Conservation (phyloP, 192 early-diverging fungal species). For the Allomyces macrogynus region DNA sequence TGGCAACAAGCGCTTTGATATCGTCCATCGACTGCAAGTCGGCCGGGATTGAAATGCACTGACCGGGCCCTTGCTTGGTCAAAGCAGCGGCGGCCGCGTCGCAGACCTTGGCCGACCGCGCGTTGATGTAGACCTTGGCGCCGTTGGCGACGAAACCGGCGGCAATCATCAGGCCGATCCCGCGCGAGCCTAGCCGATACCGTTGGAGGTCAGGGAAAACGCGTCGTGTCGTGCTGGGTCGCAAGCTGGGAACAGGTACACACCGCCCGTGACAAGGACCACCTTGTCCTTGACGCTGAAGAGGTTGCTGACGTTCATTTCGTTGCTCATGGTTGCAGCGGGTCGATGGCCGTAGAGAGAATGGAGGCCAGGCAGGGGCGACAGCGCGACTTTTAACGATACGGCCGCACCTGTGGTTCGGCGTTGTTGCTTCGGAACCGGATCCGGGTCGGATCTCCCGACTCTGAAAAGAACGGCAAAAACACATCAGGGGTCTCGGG, state of each 20-base stretch:
- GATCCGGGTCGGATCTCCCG: too few relatives aligned
- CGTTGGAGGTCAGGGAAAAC: conserved; percentile 4
- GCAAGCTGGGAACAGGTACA: conserved; percentile 6
- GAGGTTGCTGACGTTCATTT: conserved; percentile 8
- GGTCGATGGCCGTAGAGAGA: too few relatives aligned
- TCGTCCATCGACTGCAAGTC: conserved; percentile 43
- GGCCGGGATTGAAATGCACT: conserved; percentile 49
- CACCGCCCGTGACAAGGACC: conserved; percentile 61
- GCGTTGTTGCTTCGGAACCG: too few relatives aligned
- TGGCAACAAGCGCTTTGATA: conserved; percentile 26
- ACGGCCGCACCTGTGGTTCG: too few relatives aligned
- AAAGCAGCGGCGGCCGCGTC: conserved; percentile 41
- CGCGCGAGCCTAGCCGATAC: background rate
- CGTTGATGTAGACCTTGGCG: conserved; percentile 35
- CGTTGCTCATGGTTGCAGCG: too few relatives aligned
- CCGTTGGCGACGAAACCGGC: conserved; percentile 63
- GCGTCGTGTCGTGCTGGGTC: background rate
- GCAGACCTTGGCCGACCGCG: conserved; percentile 8
- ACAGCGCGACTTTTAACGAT: too few relatives aligned
- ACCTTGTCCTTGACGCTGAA: conserved; percentile 57
- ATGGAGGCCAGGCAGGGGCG: too few relatives aligned
- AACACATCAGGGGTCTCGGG: too few relatives aligned
- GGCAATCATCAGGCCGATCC: conserved; percentile 31
- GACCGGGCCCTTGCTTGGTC: conserved; percentile 41
- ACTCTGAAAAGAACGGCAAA: too few relatives aligned